Percentiles rank a stretch among this genome's conserved stretches.
phyloP scores from a whole-genome alignment of 495 filamentous ascomycete genomes.

The Cryomyces minteri region DNA sequence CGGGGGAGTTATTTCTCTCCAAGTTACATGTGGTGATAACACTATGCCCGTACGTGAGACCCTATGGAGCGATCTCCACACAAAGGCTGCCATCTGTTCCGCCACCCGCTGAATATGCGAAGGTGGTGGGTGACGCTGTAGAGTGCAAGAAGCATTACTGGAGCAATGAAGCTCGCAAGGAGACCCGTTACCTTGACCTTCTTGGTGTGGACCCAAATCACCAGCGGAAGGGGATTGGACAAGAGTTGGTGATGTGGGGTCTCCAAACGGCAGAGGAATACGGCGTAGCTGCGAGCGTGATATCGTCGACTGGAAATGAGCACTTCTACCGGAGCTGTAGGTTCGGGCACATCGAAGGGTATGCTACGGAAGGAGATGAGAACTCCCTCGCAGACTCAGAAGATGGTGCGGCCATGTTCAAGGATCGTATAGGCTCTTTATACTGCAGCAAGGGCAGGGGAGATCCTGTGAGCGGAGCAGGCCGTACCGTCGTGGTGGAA shows the following conservation, averaged over 20 bases:
- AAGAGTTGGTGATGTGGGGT: not conserved
- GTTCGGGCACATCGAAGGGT: not conserved
- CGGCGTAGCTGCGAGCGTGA: not conserved
- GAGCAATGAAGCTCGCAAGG: not conserved
- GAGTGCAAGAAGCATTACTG: no score
- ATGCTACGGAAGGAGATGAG: not conserved
- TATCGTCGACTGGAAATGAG: not conserved
- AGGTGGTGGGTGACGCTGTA: no score
- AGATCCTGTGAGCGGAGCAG: no score
- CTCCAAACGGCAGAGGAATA: not conserved
- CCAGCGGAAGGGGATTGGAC: not conserved
- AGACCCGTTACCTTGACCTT: not conserved
- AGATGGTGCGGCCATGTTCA: not conserved
- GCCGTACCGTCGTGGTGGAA: no score
- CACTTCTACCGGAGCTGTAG: not conserved
- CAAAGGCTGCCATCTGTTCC: no score
- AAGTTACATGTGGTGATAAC: no score
- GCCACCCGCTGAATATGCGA: no score
- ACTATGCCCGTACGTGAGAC: no score
- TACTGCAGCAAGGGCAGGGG: no score
- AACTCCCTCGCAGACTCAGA: not conserved
- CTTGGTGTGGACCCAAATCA: not conserved
- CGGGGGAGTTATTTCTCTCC: no score
- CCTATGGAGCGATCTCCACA: no score
- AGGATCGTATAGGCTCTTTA: no score